Evolutionary conservation across 75 land plant species (phyloP).

Genomic region (Larix kaempferi): DNA sequence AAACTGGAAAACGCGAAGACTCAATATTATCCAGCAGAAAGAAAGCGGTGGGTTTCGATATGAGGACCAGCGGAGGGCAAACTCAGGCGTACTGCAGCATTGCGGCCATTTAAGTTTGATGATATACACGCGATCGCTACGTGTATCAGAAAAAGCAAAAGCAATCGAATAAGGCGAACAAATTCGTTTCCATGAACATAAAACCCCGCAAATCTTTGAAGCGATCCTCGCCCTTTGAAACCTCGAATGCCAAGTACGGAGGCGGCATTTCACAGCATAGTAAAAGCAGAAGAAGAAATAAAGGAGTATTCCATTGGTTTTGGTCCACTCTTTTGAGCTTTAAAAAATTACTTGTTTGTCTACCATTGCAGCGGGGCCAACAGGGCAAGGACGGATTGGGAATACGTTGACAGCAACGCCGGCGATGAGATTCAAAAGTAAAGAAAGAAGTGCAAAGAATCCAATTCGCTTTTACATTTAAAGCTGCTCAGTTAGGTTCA

Average conservation of each 20-base stretch:
- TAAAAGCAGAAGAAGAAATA: not conserved
- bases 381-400: not conserved
- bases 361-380: not conserved
- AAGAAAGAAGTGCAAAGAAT: not conserved
- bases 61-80: not conserved
- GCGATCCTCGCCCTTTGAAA: not conserved
- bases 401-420: not conserved
- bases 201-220: not conserved
- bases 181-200: not conserved
- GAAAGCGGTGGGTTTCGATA: not conserved
- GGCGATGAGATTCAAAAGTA: not conserved
- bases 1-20: not conserved
- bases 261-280: not conserved
- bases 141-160: slow-evolving; percentile 9
- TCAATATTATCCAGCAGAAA: no score
- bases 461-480: not conserved
- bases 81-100: not conserved
- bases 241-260: not conserved
- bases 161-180: not conserved
- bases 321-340: not conserved
- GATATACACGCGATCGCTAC: not conserved
- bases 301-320: no score
- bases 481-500: not conserved
- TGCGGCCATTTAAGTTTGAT: not conserved
- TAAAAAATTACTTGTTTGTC: slow-evolving; percentile 7